Base-by-base conservation (phyloP, 2,329 filamentous ascomycete genomes). In the Drechslerella coelobrocha region DNA sequence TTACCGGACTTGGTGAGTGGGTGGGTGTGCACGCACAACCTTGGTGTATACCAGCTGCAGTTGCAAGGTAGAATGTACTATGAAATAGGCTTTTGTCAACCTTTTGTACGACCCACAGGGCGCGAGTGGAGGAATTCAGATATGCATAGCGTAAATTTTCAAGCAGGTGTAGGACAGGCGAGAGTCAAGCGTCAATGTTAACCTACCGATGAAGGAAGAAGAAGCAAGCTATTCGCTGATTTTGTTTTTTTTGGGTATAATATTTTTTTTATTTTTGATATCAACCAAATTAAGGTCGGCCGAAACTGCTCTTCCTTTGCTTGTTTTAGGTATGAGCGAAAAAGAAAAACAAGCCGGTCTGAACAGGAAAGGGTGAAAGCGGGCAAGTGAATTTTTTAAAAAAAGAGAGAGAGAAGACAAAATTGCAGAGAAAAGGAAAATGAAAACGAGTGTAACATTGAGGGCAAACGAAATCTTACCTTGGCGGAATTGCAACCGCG, bases 41-140 rank as follows among this genome's bases (percentile, higher is more conserved):
- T 23, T n/a, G 8, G 14, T 45, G 41, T 19, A 45, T 19, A 45
- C 14, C 41, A 23, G 14, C 14, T 45, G 41, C 41, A 45, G 41
- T 19, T 45, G 41, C 41, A 21, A 23, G 19, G 5, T 17, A 10
- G 17, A 17, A 17, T 8, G 19, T 19, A 54, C 24, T 53, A 45
- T 34, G 47, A 43, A 43, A 29, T 26, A 39, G 27, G 34, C 48
- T 50, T 37, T 55, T 21, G 14, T 21, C 17, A 6, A 39, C 48
- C 17, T 61, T 53, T 54, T 69, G 65, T 69, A 43, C 43, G 43
- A 69, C 65, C 56, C 53, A 47, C 34, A 31, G 10, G 21, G 19
- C 8, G 21, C 12, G 19, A 12, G 8, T 21, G 29, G 34, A 17
- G 8, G 21, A 24, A 56, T 37, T 26, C 37, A 59, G 41, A 41